phyloP scores from a whole-genome alignment of 164 flowering plant genomes.

The Magnolia changhungtana region DNA sequence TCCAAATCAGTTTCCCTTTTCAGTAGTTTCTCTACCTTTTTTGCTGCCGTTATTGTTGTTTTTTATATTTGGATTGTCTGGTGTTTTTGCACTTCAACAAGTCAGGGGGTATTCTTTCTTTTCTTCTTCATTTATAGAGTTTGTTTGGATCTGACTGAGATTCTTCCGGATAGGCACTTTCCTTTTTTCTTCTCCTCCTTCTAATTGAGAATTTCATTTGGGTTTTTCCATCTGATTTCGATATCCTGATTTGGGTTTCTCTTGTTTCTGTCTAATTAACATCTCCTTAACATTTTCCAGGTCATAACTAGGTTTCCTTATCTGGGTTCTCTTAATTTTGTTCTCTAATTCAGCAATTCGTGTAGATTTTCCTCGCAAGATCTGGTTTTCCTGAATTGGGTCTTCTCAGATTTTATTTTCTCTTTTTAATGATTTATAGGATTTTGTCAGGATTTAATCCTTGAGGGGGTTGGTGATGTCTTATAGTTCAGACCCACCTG shows the following conservation, averaged over 20 bases:
- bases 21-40: background rate
- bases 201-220: background rate
- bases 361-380: background rate
- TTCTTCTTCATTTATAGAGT: background rate
- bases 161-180: background rate
- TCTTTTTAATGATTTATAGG: conserved; percentile 2
- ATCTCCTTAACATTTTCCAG: background rate
- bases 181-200: background rate
- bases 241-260: background rate
- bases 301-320: background rate
- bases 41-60: background rate
- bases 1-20: background rate
- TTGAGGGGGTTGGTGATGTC: conserved; percentile 23
- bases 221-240: background rate
- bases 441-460: conserved; percentile 2
- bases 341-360: background rate
- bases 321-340: background rate
- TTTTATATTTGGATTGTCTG: background rate
- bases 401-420: background rate
- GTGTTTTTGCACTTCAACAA: background rate
- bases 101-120: background rate
- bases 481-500: conserved; percentile 23
- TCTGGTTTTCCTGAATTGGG: conserved; percentile 2
- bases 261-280: background rate
- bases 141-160: background rate